These are phyloP conservation scores for Lunularia cruciata DNA, from an alignment of 225 moss, liverwort and hornwort species.

Conservation along the genomic window DNA sequence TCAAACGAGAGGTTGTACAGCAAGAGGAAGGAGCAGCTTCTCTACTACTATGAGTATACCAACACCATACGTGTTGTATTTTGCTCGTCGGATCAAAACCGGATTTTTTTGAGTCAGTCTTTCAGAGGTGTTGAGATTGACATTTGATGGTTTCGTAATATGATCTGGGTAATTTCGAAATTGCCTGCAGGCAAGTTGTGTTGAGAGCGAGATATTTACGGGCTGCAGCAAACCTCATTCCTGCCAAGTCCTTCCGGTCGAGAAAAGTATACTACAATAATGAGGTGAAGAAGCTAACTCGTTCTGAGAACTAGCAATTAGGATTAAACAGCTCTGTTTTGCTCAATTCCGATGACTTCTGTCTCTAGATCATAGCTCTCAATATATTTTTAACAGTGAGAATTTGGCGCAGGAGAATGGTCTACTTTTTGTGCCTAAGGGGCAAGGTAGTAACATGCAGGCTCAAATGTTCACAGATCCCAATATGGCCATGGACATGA, in stretches of 20 bases:
- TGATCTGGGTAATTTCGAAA: neutral
- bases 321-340: too few relatives aligned
- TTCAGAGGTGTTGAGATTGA: too few relatives aligned
- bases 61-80: too few relatives aligned
- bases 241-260: constrained; percentile 72
- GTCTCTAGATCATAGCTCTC: too few relatives aligned
- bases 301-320: neutral
- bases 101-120: too few relatives aligned
- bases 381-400: too few relatives aligned
- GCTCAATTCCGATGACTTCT: too few relatives aligned
- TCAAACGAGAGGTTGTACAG: too few relatives aligned
- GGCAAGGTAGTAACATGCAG: constrained; percentile 75
- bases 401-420: constrained; percentile 59
- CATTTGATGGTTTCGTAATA: neutral
- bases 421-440: constrained; percentile 80
- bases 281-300: constrained; percentile 43
- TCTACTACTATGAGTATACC: too few relatives aligned
- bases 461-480: constrained; percentile 99
- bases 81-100: too few relatives aligned
- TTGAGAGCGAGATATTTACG: constrained; percentile 84
- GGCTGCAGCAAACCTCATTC: constrained; percentile 74
- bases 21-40: too few relatives aligned
- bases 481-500: constrained; percentile 99
- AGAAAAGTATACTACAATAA: constrained; percentile 87
- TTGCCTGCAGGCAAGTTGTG: constrained; percentile 56